phyloP scores from a whole-genome alignment of 2,329 filamentous ascomycete genomes.

The Beauveria varroae region DNA sequence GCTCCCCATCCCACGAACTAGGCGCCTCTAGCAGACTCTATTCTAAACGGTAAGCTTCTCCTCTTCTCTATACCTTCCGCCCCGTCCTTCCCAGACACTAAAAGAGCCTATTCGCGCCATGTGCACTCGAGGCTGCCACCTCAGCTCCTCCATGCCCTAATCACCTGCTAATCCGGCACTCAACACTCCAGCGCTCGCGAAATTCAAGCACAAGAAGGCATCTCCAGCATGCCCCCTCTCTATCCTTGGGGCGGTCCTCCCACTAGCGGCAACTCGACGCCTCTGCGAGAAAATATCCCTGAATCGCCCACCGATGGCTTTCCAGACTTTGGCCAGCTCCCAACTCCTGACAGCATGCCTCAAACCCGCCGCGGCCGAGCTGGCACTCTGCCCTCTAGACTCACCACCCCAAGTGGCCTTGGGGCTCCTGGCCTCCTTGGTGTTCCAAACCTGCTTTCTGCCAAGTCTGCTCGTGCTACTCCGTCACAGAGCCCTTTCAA shows the following conservation, averaged over 20 bases:
- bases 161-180: background rate
- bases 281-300: slow-evolving; percentile 92
- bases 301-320: slow-evolving; percentile 96
- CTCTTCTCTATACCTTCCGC: background rate
- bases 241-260: slow-evolving; percentile 91
- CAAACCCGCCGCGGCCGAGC: slow-evolving; percentile 76
- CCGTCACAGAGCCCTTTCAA: slow-evolving; percentile 78
- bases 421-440: slow-evolving; percentile 41
- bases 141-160: background rate
- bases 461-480: slow-evolving; percentile 77
- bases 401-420: slow-evolving; percentile 67
- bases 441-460: slow-evolving; percentile 46
- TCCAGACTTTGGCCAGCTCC: slow-evolving; percentile 73
- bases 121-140: background rate
- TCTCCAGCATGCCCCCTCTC: slow-evolving; percentile 56
- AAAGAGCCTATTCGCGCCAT: background rate
- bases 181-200: slow-evolving; percentile 67
- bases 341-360: slow-evolving; percentile 57
- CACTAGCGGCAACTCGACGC: slow-evolving; percentile 92
- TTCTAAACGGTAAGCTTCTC: slow-evolving; percentile 72
- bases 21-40: slow-evolving; percentile 66
- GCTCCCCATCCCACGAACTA: slow-evolving; percentile 93
- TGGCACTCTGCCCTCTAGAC: slow-evolving; percentile 91
- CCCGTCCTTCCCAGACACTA: background rate
- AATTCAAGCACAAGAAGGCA: slow-evolving; percentile 92